phyloP scores from a whole-genome alignment of 2,329 filamentous ascomycete genomes.

The Aquanectria penicillioides region DNA sequence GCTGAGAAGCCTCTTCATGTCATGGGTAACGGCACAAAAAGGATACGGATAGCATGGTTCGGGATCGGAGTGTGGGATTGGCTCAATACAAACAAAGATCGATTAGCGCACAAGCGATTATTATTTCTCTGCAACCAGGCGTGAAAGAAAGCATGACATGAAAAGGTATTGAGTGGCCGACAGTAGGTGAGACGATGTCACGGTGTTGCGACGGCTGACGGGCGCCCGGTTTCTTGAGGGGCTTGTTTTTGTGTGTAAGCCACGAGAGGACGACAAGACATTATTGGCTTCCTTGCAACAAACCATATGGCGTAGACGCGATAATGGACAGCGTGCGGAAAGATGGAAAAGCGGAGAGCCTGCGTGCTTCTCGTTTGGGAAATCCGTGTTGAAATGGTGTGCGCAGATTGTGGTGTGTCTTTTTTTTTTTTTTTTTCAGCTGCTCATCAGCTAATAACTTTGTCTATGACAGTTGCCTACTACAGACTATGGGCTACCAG shows the following conservation, averaged over 20 bases:
- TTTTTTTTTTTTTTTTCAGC: slow-evolving; percentile 32
- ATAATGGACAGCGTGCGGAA: slow-evolving; percentile 25
- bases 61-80: slow-evolving; percentile 9
- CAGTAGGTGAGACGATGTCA: background rate
- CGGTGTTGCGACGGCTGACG: background rate
- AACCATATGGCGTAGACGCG: background rate
- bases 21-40: slow-evolving; percentile 42
- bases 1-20: slow-evolving; percentile 39
- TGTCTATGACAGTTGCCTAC: slow-evolving; percentile 4
- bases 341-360: slow-evolving; percentile 7
- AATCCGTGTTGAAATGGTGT: slow-evolving; percentile 31
- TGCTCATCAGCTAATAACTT: slow-evolving; percentile 15
- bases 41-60: slow-evolving; percentile 30
- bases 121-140: background rate
- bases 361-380: slow-evolving; percentile 24
- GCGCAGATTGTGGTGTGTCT: slow-evolving; percentile 4
- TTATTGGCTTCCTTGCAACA: too few species aligned
- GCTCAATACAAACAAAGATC: slow-evolving; percentile 14
- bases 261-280: background rate
- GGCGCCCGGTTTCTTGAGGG: too few species aligned
- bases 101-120: slow-evolving; percentile 5
- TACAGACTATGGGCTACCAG: slow-evolving; percentile 1
- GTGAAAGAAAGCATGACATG: background rate
- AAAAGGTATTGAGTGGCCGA: too few species aligned
- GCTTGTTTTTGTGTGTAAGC: background rate